Conservation (phyloP, 2,329 filamentous ascomycete genomes). For the Claviceps citrina region DNA sequence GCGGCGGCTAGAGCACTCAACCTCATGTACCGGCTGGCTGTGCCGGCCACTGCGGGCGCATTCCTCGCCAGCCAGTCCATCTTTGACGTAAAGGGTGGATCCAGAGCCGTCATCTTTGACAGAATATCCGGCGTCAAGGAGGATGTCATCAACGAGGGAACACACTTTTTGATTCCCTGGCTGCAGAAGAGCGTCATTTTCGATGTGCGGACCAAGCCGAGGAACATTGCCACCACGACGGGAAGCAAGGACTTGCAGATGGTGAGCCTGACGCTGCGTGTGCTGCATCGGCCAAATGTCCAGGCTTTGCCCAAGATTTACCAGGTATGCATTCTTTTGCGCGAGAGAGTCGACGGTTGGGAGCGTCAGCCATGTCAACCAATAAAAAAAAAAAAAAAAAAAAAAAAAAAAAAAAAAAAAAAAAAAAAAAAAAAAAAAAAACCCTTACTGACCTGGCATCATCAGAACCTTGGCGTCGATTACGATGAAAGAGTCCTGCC, state of each 20-base stretch:
- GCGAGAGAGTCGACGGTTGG: no score
- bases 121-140: constrained; percentile 85
- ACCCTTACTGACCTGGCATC: neutral
- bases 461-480: constrained; percentile 84
- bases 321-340: constrained; percentile 52
- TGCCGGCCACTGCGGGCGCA: constrained; percentile 57
- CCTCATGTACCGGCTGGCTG: constrained; percentile 49
- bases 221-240: constrained; percentile 94
- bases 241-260: constrained; percentile 99
- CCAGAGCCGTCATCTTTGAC: constrained; percentile 96
- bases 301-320: constrained; percentile 92
- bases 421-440: neutral
- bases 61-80: constrained; percentile 62
- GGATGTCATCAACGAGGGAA: constrained; percentile 82
- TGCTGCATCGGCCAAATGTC: constrained; percentile 88
- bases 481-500: constrained; percentile 98
- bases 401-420: no score
- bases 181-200: constrained; percentile 88
- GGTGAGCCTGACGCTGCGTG: constrained; percentile 94
- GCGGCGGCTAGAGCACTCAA: constrained; percentile 43
- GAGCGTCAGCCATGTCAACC: no score
- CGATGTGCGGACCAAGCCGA: constrained; percentile 91
- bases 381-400: no score
- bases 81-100: constrained; percentile 94
- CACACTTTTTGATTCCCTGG: constrained; percentile 93